phyloP scores from a whole-genome alignment of 768 basidiomycete species.

The Megacollybia marginata region DNA sequence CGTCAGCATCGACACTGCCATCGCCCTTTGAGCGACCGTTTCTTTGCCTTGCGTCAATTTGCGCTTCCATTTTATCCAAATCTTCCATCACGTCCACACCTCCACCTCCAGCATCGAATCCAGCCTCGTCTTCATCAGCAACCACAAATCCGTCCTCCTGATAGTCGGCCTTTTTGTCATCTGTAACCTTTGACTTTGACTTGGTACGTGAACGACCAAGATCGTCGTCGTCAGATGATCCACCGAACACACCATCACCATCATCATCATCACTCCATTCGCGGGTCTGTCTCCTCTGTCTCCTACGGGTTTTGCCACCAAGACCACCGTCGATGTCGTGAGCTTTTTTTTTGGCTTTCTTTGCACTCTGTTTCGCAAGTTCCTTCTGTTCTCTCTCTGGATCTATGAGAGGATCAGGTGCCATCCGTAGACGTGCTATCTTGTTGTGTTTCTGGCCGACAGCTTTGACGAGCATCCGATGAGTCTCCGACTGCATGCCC shows the following conservation, averaged over 20 bases:
- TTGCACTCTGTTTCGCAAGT: slow-evolving; percentile 53
- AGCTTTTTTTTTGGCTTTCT: slow-evolving; percentile 53
- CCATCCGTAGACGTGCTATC: slow-evolving; percentile 71
- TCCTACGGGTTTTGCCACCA: slow-evolving; percentile 27
- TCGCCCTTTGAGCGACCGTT: slow-evolving; percentile 19
- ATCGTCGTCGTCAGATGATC: slow-evolving; percentile 55
- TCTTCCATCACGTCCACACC: slow-evolving; percentile 41
- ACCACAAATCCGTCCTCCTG: slow-evolving; percentile 84
- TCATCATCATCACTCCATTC: slow-evolving; percentile 65
- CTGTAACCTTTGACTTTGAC: slow-evolving; percentile 31
- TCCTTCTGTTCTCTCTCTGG: slow-evolving; percentile 71
- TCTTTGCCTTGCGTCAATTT: slow-evolving; percentile 39
- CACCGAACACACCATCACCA: slow-evolving; percentile 37
- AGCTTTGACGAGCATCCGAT: slow-evolving; percentile 80
- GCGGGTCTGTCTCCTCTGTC: background rate
- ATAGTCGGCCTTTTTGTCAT: slow-evolving; percentile 60
- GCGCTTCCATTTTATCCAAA: slow-evolving; percentile 65
- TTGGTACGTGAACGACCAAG: slow-evolving; percentile 27
- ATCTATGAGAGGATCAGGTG: slow-evolving; percentile 69
- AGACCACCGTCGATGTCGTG: slow-evolving; percentile 43
- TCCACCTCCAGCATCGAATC: slow-evolving; percentile 35
- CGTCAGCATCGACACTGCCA: slow-evolving; percentile 19
- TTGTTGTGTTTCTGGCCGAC: slow-evolving; percentile 84
- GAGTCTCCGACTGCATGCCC: slow-evolving; percentile 85
- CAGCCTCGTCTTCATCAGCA: slow-evolving; percentile 69